These are phyloP conservation scores for Saksenaea oblongispora DNA, from an alignment of 371 early-diverging fungal genomes.

Conservation along the genomic window DNA sequence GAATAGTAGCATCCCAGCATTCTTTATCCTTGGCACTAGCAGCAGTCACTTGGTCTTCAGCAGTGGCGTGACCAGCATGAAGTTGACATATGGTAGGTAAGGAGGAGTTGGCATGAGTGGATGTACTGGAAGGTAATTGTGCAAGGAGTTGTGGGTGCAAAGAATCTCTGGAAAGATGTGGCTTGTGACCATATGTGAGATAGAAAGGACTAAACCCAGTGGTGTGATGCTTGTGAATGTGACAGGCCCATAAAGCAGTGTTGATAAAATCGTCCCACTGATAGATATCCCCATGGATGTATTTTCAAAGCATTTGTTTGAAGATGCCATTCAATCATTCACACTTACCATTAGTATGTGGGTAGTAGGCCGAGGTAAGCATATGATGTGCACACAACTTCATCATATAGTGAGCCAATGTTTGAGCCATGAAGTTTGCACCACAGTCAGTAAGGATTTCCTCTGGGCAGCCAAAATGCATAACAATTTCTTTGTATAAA, in stretches of 20 bases:
- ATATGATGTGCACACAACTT: constrained; percentile 10
- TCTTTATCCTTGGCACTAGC: constrained; percentile 17
- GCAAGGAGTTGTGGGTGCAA: not conserved
- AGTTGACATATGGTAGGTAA: not conserved
- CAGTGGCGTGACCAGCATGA: not conserved
- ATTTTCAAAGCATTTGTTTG: constrained; percentile 22
- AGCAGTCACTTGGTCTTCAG: constrained; percentile 10
- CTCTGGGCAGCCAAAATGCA: constrained; percentile 27
- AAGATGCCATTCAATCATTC: constrained; percentile 19
- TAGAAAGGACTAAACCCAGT: constrained; percentile 1
- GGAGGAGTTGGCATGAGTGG: not conserved
- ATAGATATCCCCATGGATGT: constrained; percentile 12
- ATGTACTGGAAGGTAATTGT: not conserved
- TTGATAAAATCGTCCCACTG: constrained; percentile 22
- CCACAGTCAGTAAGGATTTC: constrained; percentile 43
- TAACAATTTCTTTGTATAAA: constrained; percentile 33
- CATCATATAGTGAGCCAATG: constrained; percentile 6
- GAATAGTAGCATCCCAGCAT: constrained; percentile 17
- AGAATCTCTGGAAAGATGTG: not conserved
- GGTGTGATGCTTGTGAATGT: not conserved
- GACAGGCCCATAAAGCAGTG: constrained; percentile 14
- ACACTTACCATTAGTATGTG: constrained; percentile 22
- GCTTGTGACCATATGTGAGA: constrained; percentile 5
- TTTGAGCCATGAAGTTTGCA: constrained; percentile 24
- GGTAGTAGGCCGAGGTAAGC: constrained; percentile 21